A percentile compares a stretch with the other conserved stretches of the same genome.
These are phyloP conservation scores for Nectriaceae sp. DNA, from an alignment of 2,329 filamentous ascomycete genomes.

Conservation along the genomic window DNA sequence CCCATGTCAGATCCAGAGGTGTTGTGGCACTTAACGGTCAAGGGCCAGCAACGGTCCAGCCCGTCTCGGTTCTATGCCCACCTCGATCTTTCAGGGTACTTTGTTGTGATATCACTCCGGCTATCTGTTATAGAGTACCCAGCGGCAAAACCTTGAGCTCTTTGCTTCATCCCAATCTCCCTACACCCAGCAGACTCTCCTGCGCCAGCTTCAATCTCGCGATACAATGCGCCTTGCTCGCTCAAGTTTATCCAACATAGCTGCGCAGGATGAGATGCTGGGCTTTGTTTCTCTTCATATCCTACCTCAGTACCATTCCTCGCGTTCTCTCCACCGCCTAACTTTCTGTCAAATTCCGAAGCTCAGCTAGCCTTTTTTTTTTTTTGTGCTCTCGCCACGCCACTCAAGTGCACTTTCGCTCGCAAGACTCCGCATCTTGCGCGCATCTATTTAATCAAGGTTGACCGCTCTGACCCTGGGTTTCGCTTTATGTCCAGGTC, in stretches of 20 bases:
- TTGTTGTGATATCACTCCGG: background rate
- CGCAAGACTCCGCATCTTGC: background rate
- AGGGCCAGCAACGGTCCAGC: background rate
- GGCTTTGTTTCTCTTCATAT: background rate
- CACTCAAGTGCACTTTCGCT: background rate
- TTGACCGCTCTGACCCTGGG: background rate
- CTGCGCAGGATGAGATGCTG: background rate
- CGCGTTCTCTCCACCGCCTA: background rate
- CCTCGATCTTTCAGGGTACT: background rate
- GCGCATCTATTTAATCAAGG: background rate
- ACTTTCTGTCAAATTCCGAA: background rate
- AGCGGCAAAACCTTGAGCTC: no score
- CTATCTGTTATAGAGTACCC: background rate
- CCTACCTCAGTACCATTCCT: background rate
- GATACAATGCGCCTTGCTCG: background rate
- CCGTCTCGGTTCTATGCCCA: background rate
- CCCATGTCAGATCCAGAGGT: background rate
- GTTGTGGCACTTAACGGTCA: background rate
- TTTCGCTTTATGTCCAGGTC: background rate
- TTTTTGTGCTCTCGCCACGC: background rate
- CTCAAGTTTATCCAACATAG: background rate
- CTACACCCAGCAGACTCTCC: background rate
- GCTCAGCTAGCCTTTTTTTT: background rate
- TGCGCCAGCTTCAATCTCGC: background rate
- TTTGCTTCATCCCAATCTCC: background rate